Evolutionary conservation across 129 eudicot genomes (phyloP).

Genomic region (Lactuca saligna): DNA sequence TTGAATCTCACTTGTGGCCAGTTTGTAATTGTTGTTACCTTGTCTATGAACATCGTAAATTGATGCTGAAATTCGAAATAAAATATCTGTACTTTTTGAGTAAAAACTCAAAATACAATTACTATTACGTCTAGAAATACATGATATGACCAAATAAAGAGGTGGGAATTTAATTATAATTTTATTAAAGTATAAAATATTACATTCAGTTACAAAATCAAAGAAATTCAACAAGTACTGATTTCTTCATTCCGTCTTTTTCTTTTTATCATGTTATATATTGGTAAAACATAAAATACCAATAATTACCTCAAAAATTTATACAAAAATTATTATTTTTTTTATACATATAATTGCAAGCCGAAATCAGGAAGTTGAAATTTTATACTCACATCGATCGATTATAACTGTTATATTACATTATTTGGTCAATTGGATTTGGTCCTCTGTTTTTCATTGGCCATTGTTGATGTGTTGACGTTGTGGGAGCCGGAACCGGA

Average conservation of each 20-base stretch:
- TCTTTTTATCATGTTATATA: no score
- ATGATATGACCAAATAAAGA: no score
- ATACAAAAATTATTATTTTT: neutral
- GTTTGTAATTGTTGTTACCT: no score
- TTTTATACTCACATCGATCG: constrained; percentile 6
- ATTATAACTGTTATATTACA: neutral
- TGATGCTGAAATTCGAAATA: neutral
- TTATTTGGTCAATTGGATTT: neutral
- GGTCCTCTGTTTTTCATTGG: constrained; percentile 1
- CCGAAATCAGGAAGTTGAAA: neutral
- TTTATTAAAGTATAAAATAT: no score
- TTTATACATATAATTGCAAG: neutral
- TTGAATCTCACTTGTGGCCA: no score
- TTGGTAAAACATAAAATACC: neutral
- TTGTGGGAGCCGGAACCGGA: constrained; percentile 74
- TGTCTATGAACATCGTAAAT: neutral
- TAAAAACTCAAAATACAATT: neutral
- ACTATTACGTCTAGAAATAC: neutral
- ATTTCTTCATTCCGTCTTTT: no score
- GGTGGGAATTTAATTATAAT: no score
- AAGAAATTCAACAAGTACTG: no score
- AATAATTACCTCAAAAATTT: neutral
- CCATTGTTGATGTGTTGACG: constrained; percentile 31
- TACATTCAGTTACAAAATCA: no score
- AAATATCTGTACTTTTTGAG: neutral